Evolutionary conservation across 306 rosid species (phyloP).

Genomic region (Sindora glabra): DNA sequence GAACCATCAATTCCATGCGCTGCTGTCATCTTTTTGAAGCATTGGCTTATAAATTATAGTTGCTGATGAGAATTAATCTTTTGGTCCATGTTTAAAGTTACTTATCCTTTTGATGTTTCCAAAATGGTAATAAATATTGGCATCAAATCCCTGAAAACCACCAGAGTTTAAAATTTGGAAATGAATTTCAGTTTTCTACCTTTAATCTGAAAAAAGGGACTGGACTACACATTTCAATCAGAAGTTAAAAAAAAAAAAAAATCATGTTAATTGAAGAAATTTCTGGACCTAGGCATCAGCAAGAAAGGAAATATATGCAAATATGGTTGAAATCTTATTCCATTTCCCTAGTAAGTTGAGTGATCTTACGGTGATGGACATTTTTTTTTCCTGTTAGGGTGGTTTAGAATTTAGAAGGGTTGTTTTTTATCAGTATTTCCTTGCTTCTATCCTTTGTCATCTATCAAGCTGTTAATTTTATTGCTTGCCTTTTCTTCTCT

Average conservation of each 20-base stretch:
- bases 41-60: neutral
- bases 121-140: neutral
- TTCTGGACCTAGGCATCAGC: neutral
- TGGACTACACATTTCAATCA: neutral
- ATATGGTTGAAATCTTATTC: neutral
- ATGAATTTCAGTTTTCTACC: slow-evolving; percentile 4
- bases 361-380: slow-evolving; percentile 1
- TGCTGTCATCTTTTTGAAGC: neutral
- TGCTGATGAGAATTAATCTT: slow-evolving; percentile 11
- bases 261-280: neutral
- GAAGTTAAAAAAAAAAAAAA: no score
- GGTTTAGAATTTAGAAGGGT: neutral
- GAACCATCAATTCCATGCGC: neutral
- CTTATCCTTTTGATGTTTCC: neutral
- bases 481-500: neutral
- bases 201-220: neutral
- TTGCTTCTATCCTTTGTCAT: slow-evolving; percentile 5
- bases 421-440: slow-evolving; percentile 1
- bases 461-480: slow-evolving; percentile 2
- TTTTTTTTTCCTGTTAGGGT: neutral
- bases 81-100: slow-evolving; percentile 3
- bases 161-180: neutral
- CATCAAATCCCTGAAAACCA: neutral
- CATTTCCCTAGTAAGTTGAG: neutral
- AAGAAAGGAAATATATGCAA: neutral